phyloP scores from a whole-genome alignment of 2,329 filamentous ascomycete species.

The Aspergillus luchuensis region DNA sequence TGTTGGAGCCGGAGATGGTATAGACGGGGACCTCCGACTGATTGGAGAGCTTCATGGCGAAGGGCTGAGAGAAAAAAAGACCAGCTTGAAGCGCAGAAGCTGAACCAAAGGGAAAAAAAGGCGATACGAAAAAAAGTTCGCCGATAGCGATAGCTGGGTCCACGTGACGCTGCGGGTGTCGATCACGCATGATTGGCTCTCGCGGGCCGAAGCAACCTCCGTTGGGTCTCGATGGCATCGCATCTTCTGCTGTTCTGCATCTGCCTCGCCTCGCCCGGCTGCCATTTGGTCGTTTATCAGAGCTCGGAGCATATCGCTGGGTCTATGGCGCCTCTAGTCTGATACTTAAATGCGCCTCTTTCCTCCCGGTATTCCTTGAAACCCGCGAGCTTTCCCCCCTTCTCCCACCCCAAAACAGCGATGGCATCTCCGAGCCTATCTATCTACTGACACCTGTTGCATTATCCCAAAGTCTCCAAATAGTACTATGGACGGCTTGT shows the following conservation, averaged over 20 bases:
- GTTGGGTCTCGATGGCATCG: conserved; percentile 27
- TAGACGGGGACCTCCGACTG: conserved; percentile 86
- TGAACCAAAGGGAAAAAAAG: conserved; percentile 12
- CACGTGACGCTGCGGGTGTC: conserved; percentile 33
- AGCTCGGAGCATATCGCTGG: neutral
- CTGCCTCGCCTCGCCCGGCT: conserved; percentile 11
- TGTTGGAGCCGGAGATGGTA: conserved; percentile 88
- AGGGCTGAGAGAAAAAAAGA: conserved; percentile 10
- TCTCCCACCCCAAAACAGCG: conserved; percentile 8
- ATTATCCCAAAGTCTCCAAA: conserved; percentile 20
- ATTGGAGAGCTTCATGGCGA: conserved; percentile 55
- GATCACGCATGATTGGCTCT: conserved; percentile 33
- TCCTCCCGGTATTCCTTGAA: conserved; percentile 1
- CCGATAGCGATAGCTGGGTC: conserved; percentile 29
- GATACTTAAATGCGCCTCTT: conserved; percentile 7
- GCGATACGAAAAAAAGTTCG: conserved; percentile 11
- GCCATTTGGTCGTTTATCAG: neutral
- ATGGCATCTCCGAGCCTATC: conserved; percentile 23
- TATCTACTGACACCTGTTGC: conserved; percentile 20
- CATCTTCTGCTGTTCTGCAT: conserved; percentile 14
- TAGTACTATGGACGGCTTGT: conserved; percentile 22
- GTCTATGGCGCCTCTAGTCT: neutral
- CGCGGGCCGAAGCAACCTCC: conserved; percentile 37
- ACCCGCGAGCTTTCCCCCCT: neutral
- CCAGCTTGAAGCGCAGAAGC: neutral